Evolutionary conservation across 2,329 filamentous ascomycete genomes (phyloP).

Genomic region (Leptographium lundbergii): DNA sequence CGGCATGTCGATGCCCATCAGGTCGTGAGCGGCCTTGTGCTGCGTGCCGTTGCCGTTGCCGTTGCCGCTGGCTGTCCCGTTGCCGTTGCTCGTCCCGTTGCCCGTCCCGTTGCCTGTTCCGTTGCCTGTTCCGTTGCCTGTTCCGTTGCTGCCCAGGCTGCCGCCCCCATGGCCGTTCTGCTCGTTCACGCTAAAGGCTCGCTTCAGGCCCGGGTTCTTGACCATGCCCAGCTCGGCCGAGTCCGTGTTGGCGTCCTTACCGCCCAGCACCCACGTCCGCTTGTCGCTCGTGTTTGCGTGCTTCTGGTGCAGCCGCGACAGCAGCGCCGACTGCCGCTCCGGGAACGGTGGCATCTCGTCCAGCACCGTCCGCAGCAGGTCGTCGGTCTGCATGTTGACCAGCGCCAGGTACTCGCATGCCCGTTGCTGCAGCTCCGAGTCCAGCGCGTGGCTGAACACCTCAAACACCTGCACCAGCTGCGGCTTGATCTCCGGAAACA

Average conservation of each 20-base stretch:
- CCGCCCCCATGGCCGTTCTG: constrained; percentile 33
- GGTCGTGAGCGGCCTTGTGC: constrained; percentile 43
- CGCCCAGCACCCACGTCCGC: constrained; percentile 94
- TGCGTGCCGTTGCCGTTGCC: background rate
- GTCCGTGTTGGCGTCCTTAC: constrained; percentile 84
- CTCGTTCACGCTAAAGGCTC: constrained; percentile 58
- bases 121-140: constrained; percentile 24
- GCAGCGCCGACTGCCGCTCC: constrained; percentile 78
- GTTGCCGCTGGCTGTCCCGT: background rate
- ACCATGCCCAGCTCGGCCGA: constrained; percentile 66
- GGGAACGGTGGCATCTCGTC: constrained; percentile 99
- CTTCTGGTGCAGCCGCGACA: constrained; percentile 90
- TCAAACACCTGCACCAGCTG: constrained; percentile 85
- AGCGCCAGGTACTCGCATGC: constrained; percentile 90
- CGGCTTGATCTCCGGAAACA: constrained; percentile 97
- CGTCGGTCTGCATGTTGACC: constrained; percentile 75
- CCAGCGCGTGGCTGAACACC: constrained; percentile 84
- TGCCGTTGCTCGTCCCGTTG: background rate
- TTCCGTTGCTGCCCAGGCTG: background rate
- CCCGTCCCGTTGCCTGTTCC: constrained; percentile 20
- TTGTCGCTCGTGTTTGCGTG: constrained; percentile 88
- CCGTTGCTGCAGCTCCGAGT: constrained; percentile 90
- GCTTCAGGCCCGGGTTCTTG: constrained; percentile 71
- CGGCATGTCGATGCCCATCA: constrained; percentile 71
- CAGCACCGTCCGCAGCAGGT: constrained; percentile 83